A percentile compares a stretch with the other conserved stretches of the same genome.
phyloP scores from a whole-genome alignment of 306 rosid species.

The Leucaena leucocephala region DNA sequence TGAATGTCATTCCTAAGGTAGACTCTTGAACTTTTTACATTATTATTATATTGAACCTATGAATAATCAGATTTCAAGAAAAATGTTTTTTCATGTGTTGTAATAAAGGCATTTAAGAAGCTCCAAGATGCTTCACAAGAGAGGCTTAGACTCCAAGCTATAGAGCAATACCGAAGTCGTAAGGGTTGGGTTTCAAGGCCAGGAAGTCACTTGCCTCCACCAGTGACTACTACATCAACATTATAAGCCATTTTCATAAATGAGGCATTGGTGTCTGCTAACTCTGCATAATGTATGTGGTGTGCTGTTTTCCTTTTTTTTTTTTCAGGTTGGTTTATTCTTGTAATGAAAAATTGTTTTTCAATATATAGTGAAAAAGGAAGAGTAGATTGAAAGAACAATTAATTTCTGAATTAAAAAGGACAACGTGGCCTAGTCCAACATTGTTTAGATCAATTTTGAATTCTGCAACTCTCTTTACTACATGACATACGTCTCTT shows the following conservation, averaged over 20 bases:
- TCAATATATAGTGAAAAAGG: neutral
- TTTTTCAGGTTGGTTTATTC: slow-evolving; percentile 26
- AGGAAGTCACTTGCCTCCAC: slow-evolving; percentile 64
- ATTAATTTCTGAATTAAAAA: neutral
- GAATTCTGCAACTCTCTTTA: neutral
- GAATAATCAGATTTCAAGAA: slow-evolving; percentile 16
- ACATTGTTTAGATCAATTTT: neutral
- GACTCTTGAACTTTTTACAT: slow-evolving; percentile 24
- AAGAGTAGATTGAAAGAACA: neutral
- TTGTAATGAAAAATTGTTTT: slow-evolving; percentile 10
- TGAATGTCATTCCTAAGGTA: slow-evolving; percentile 71
- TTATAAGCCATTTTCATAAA: slow-evolving; percentile 18
- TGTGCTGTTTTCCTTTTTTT: slow-evolving; percentile 1
- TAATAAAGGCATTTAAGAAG: slow-evolving; percentile 62
- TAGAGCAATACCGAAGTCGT: slow-evolving; percentile 81
- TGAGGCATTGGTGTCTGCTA: neutral
- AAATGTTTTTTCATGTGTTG: slow-evolving; percentile 36
- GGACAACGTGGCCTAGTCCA: neutral
- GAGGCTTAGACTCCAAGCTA: slow-evolving; percentile 78
- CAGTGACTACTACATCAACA: slow-evolving; percentile 27
- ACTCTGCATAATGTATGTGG: neutral
- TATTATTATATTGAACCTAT: slow-evolving; percentile 1
- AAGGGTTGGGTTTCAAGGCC: slow-evolving; percentile 87
- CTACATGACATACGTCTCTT: neutral
- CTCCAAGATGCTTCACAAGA: slow-evolving; percentile 73